Conservation (phyloP, 2,329 filamentous ascomycete genomes). For the Aspergillus cejpii region DNA sequence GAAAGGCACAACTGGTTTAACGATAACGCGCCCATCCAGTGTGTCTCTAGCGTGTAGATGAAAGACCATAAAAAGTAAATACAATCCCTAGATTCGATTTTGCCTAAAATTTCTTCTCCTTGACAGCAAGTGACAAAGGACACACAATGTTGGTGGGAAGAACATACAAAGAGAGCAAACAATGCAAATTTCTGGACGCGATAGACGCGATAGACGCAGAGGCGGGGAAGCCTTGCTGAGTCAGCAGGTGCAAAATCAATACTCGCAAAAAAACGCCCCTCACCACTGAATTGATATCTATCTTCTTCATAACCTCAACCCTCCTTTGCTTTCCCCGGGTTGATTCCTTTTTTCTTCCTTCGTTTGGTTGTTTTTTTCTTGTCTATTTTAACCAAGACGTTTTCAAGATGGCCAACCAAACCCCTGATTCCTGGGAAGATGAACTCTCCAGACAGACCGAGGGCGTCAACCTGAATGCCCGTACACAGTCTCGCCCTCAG, state of each 20-base stretch:
- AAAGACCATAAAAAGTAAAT: too few relatives aligned
- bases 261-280: slow-evolving; percentile 21
- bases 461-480: slow-evolving; percentile 66
- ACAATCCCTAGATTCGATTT: too few relatives aligned
- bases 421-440: slow-evolving; percentile 89
- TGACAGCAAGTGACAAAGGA: not conserved
- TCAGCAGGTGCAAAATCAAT: slow-evolving; percentile 28
- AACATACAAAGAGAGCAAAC: slow-evolving; percentile 5
- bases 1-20: too few relatives aligned
- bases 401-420: slow-evolving; percentile 64
- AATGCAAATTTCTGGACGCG: slow-evolving; percentile 12
- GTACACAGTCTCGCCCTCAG: slow-evolving; percentile 46
- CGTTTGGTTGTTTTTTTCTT: slow-evolving; percentile 20
- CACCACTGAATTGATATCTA: slow-evolving; percentile 14
- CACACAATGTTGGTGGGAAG: not conserved
- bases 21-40: too few relatives aligned
- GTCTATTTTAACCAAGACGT: slow-evolving; percentile 13
- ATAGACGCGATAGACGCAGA: slow-evolving; percentile 10
- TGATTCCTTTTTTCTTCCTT: slow-evolving; percentile 11
- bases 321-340: slow-evolving; percentile 1
- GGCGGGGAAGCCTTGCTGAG: slow-evolving; percentile 20
- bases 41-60: too few relatives aligned
- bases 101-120: not conserved
- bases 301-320: slow-evolving; percentile 3
- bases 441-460: slow-evolving; percentile 72